Percentiles rank a stretch among this genome's conserved stretches.
Evolutionary conservation across 305 asterid species (phyloP).

Genomic region (Ilex paraguariensis): DNA sequence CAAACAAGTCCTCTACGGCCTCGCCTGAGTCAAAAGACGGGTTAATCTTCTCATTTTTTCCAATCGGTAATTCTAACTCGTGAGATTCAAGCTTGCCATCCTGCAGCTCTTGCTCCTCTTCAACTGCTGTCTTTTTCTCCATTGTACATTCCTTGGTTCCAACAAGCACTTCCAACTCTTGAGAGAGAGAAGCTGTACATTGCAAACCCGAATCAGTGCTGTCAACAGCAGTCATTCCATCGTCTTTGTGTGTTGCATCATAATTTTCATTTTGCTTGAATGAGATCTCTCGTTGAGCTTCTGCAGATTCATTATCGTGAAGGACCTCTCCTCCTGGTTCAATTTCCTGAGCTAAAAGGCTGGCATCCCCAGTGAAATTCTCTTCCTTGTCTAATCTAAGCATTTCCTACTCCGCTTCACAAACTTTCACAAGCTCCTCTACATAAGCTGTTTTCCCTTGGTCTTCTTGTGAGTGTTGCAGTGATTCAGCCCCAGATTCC

Average conservation of each 20-base stretch:
- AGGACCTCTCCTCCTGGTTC: not conserved
- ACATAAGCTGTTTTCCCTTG: too few species aligned
- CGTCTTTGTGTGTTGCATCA: too few species aligned
- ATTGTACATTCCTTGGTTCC: not conserved
- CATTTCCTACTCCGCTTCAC: not conserved
- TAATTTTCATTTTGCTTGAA: too few species aligned
- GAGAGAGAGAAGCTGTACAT: not conserved
- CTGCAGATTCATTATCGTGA: not conserved
- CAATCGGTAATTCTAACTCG: not conserved
- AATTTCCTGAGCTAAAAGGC: not conserved
- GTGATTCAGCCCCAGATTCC: not conserved
- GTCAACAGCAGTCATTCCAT: too few species aligned
- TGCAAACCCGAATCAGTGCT: too few species aligned
- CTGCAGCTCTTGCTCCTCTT: not conserved
- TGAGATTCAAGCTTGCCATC: not conserved
- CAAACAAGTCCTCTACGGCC: not conserved
- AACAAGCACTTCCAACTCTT: not conserved
- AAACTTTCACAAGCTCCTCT: not conserved
- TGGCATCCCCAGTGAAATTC: not conserved
- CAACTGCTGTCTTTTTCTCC: not conserved
- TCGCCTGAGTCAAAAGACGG: not conserved
- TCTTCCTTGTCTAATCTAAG: not conserved
- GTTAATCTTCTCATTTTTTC: constrained; percentile 2
- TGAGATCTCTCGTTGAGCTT: not conserved
- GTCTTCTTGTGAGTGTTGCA: too few species aligned